phyloP scores from a whole-genome alignment of 208 protist genomes.

The Naegleria gruberi region DNA sequence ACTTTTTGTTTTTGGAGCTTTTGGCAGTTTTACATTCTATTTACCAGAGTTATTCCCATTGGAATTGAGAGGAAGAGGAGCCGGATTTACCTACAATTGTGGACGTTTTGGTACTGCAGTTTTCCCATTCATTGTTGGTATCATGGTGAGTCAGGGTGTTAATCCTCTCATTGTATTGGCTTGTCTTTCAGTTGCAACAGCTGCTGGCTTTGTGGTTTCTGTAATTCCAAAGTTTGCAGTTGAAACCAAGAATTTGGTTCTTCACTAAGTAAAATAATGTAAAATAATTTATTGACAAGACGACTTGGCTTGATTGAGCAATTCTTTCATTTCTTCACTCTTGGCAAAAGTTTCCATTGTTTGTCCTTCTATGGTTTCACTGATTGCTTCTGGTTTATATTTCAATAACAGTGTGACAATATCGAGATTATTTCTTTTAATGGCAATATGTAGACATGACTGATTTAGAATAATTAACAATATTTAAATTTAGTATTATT shows the following conservation, averaged over 20 bases:
- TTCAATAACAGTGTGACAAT: too few species aligned
- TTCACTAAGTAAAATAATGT: neutral
- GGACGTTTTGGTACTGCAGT: neutral
- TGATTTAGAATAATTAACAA: too few species aligned
- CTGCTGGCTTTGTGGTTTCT: neutral
- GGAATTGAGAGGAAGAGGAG: neutral
- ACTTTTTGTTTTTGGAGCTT: neutral
- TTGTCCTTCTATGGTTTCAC: too few species aligned
- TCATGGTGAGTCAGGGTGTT: neutral
- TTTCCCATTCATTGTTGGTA: neutral
- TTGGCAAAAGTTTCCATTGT: too few species aligned
- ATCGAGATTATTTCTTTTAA: too few species aligned
- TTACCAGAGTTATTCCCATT: neutral
- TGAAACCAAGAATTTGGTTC: neutral
- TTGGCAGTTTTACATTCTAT: neutral
- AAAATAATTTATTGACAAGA: too few species aligned
- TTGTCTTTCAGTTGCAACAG: neutral
- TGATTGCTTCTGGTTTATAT: too few species aligned
- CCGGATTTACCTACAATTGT: neutral
- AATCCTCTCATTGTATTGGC: neutral
- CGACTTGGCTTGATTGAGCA: too few species aligned
- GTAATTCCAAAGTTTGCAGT: neutral
- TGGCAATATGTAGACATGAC: too few species aligned
- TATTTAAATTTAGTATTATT: too few species aligned
- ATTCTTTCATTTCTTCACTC: too few species aligned